These are phyloP conservation scores for Xylaria nigripes DNA, from an alignment of 495 filamentous ascomycete species.

Conservation along the genomic window DNA sequence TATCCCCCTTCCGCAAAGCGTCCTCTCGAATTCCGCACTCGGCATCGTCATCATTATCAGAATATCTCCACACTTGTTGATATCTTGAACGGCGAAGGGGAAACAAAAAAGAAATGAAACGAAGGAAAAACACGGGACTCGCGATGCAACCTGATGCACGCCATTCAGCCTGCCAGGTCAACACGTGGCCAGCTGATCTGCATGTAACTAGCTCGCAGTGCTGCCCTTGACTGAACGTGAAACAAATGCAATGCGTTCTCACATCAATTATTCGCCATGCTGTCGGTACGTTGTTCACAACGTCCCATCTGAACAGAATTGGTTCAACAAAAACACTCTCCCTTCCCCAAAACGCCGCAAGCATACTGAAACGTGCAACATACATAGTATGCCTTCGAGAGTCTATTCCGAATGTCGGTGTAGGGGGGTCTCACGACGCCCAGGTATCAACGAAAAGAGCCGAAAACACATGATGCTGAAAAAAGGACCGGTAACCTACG, in stretches of 20 bases:
- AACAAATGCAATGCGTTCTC: slow-evolving; percentile 15
- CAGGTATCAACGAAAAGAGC: neutral
- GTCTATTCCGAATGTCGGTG: neutral
- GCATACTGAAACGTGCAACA: neutral
- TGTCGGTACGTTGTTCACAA: slow-evolving; percentile 9
- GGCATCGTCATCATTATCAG: slow-evolving; percentile 6
- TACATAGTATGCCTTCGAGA: neutral
- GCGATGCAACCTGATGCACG: slow-evolving; percentile 9
- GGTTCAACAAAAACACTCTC: slow-evolving; percentile 8
- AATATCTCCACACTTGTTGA: neutral
- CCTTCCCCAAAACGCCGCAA: slow-evolving; percentile 1
- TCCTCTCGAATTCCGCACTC: neutral
- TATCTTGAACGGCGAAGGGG: neutral
- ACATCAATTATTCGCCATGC: slow-evolving; percentile 13
- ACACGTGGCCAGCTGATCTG: slow-evolving; percentile 6
- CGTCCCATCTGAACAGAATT: slow-evolving; percentile 5
- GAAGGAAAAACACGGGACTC: neutral
- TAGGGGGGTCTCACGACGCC: neutral
- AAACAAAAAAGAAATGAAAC: slow-evolving; percentile 2
- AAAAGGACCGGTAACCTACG: neutral
- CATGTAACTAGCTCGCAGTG: slow-evolving; percentile 13
- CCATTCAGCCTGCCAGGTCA: neutral
- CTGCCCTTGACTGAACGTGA: neutral
- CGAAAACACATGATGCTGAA: neutral
- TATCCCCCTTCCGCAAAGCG: slow-evolving; percentile 14